phyloP scores from a whole-genome alignment of 2,329 filamentous ascomycete genomes.

The Aspergillus hortae region DNA sequence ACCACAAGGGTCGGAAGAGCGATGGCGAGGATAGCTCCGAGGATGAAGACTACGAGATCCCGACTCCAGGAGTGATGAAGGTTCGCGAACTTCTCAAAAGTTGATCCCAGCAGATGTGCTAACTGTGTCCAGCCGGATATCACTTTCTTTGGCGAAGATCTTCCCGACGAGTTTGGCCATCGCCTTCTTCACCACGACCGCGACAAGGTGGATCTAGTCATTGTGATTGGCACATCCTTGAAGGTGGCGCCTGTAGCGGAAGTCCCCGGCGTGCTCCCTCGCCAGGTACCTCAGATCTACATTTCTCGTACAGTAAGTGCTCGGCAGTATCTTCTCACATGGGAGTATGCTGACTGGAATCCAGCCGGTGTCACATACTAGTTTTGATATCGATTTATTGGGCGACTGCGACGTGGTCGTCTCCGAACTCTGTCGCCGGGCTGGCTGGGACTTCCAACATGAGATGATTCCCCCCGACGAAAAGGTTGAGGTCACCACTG shows the following conservation, averaged over 20 bases:
- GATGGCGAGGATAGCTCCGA: constrained; percentile 54
- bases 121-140: constrained; percentile 68
- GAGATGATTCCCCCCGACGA: constrained; percentile 75
- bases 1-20: constrained; percentile 52
- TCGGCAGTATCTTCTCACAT: background rate
- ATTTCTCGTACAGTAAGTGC: constrained; percentile 68
- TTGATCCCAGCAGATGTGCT: constrained; percentile 4
- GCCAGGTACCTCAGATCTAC: constrained; percentile 84
- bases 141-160: constrained; percentile 91
- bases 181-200: constrained; percentile 79
- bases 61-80: constrained; percentile 77
- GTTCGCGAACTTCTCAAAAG: constrained; percentile 21
- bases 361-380: constrained; percentile 76
- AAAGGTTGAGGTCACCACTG: constrained; percentile 53
- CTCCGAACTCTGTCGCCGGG: constrained; percentile 75
- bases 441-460: constrained; percentile 76
- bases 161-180: constrained; percentile 77
- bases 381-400: constrained; percentile 95
- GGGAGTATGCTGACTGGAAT: constrained; percentile 8
- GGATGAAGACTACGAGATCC: constrained; percentile 61
- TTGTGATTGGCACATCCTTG: constrained; percentile 93
- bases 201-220: constrained; percentile 77
- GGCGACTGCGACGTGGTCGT: constrained; percentile 92
- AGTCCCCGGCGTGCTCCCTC: constrained; percentile 74
- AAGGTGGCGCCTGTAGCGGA: constrained; percentile 95